Base-by-base conservation (phyloP, 2,329 filamentous ascomycete species). In the Trichophyton benhamiae region DNA sequence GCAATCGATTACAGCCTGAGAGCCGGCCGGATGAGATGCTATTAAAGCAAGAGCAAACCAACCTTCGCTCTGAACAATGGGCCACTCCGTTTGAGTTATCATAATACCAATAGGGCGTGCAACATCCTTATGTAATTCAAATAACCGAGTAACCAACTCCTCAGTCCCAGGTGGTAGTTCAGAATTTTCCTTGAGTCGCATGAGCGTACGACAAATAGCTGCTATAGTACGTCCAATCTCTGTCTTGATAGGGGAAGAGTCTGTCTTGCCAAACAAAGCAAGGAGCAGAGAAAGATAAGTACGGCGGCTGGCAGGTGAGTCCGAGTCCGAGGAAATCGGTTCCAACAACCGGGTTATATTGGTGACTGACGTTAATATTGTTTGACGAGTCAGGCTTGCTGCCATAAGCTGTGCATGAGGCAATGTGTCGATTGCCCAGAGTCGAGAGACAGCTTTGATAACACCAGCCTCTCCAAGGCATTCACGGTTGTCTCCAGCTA, bases 1-100 rank as follows among this genome's bases (percentile, higher is more conserved):
- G 52, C 71, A 73, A 42, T 73, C 66, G 11, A 69, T 67, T 25
- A 74, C 74, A 1, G 72, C 70, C 9, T 61, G 53, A 61, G 70
- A 68, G 1, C 76, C 75, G 0, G 66, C 63, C 17, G 66, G 65
- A 57, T 63, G 71, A 5, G 72, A 73, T 8, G 75, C 75, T 72
- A 79, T 77, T 52, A 80, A 63, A 3, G 77, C 77, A 30, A 80
- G 66, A 13, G 76, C 76, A 67, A 80, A 79, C 73, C 77, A 78
- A 1, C 77, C 78, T 66, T 80, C 78, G 57, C 76, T 77, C 22
- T 75, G 71, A 53, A 79, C 72, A 38, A 79, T 74, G 20, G 77
- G 75, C 74, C 77, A 79, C 62, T 77, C 74, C 3, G 74, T 72
- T 61, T 79, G 77, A 2, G 71, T 71, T 22, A 77, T 67, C 75